Percentiles rank a stretch among this genome's conserved stretches.
Evolutionary conservation across 495 filamentous ascomycete genomes (phyloP).

Genomic region (Mycothermus thermophilus): DNA sequence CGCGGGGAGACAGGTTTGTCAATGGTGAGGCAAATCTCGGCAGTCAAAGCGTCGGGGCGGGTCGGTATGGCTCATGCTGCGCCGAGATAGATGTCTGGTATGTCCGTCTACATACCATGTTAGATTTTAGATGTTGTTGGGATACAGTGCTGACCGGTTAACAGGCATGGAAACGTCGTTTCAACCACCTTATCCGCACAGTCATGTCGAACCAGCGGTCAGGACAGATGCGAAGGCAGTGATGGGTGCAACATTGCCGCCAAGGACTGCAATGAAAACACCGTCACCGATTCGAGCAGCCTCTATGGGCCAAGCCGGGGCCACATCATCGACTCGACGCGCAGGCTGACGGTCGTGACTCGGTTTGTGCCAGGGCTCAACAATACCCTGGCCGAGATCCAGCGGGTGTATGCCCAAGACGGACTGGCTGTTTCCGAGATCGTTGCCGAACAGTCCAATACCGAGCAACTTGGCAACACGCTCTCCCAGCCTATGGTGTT

Average conservation of each 20-base stretch:
- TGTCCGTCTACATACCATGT: constrained; percentile 48
- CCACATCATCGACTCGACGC: constrained; percentile 43
- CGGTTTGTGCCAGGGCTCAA: constrained; percentile 51
- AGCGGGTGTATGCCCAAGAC: constrained; percentile 52
- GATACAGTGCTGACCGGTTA: constrained; percentile 16
- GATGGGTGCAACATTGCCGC: too few relatives aligned
- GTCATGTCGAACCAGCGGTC: constrained; percentile 34
- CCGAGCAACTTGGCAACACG: constrained; percentile 43
- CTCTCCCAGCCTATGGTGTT: constrained; percentile 49
- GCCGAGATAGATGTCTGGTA: constrained; percentile 61
- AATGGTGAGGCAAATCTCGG: constrained; percentile 35
- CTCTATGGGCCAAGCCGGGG: constrained; percentile 48
- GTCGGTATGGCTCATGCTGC: constrained; percentile 49
- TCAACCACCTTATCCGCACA: constrained; percentile 12
- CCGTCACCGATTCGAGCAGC: constrained; percentile 44
- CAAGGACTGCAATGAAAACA: too few relatives aligned
- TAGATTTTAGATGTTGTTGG: constrained; percentile 36
- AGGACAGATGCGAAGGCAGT: constrained; percentile 61
- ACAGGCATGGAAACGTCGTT: neutral
- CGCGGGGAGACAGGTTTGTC: constrained; percentile 56
- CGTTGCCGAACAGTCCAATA: constrained; percentile 48
- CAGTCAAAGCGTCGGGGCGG: constrained; percentile 36
- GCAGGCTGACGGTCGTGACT: constrained; percentile 54
- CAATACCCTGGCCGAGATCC: constrained; percentile 46
- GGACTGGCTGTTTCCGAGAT: constrained; percentile 41